Evolutionary conservation across 257 asterid genomes (phyloP), one percentile per base, ranked within the genome.

Genomic region (Solanum rostratum): DNA sequence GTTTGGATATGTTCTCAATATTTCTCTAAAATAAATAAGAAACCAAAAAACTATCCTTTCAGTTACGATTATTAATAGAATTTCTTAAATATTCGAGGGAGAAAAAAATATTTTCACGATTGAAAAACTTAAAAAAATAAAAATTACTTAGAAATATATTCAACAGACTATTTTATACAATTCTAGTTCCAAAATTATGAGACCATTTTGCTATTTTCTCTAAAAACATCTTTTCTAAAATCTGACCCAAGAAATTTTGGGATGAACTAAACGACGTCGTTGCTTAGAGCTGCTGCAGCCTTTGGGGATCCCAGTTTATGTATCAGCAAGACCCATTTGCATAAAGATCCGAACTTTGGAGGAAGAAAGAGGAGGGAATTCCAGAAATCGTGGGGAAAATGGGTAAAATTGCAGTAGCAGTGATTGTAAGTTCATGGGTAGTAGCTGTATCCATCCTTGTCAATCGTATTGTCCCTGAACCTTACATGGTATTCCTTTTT

Each of bases 381-480:
- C 78, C 37, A 37, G 27, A 68, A 68, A 66, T 29, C 7, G 46
- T 6, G 71, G 33, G 1, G 22, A n/a, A 41, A 43, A 71, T 97
- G 99, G 99, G 98, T 30, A 92, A 94, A 88, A 45, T 84, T 10
- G 90, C 91, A 15, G 96, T 95, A 18, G 93, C 92, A 16, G 81
- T 86, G 54, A 82, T 87, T 45, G 93, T 90, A 33, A 84, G 88
- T 79, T 85, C 90, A 57, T 95, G 99, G 93, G 88, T 92, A 4
- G 46, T 95, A 43, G 97, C 98, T 12, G 59, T 93, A 71, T 91
- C 93, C 53, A 50, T 95, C 83, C 86, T 96, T 24, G 91, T 96
- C 81, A 95, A 93, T 92, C 94, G 73, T 87, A 84, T 94, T 88
- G 98, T 93, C 83, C 93, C 98, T 39, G 90, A 94, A 0, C 98